phyloP scores from a whole-genome alignment of 805 yeast genomes.

The Candida awuae region DNA sequence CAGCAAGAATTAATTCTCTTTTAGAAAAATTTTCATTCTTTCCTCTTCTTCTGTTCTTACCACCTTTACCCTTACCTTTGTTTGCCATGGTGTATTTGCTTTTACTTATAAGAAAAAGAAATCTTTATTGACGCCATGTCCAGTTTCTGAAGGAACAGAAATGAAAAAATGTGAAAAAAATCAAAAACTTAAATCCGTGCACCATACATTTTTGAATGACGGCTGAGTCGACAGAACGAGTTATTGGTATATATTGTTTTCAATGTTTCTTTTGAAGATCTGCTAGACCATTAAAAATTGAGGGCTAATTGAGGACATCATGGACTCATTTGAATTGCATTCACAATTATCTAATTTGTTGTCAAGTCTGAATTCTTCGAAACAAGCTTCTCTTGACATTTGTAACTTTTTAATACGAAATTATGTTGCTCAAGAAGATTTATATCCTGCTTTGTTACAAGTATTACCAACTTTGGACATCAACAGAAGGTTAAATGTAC shows the following conservation, averaged over 20 bases:
- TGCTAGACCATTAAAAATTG: no score
- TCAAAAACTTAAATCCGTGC: neutral
- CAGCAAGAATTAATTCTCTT: conserved; percentile 86
- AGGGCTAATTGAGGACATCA: conserved; percentile 24
- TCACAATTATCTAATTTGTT: conserved; percentile 64
- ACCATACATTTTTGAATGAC: neutral
- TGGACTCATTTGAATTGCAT: conserved; percentile 89
- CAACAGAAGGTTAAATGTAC: conserved; percentile 55
- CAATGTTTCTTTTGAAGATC: no score
- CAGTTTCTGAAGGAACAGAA: neutral
- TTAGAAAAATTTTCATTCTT: conserved; percentile 92
- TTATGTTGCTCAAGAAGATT: conserved; percentile 55
- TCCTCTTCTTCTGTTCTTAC: conserved; percentile 96
- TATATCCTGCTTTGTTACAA: conserved; percentile 59
- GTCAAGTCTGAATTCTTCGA: conserved; percentile 56
- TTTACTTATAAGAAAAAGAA: neutral
- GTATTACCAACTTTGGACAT: conserved; percentile 46
- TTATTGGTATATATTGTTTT: no score
- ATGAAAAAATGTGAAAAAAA: neutral
- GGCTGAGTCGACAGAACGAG: neutral
- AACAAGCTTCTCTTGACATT: conserved; percentile 40
- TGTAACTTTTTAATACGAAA: conserved; percentile 51
- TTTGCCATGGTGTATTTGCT: conserved; percentile 30
- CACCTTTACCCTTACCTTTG: conserved; percentile 48
- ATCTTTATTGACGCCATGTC: neutral